Evolutionary conservation across 2,329 filamentous ascomycete genomes (phyloP).

Genomic region (Diplodia seriata): DNA sequence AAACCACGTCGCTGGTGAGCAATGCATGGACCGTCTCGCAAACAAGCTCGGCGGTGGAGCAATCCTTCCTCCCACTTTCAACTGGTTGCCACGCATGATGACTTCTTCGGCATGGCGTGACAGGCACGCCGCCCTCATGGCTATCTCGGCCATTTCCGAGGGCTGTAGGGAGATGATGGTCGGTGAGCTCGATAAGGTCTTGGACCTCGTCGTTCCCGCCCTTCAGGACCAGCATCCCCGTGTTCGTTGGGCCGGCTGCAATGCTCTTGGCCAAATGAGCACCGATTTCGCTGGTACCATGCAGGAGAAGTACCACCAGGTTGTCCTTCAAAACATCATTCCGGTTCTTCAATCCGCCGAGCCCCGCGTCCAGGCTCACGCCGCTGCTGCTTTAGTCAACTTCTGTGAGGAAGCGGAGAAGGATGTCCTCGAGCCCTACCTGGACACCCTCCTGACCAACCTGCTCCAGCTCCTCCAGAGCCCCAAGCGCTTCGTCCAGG

Average conservation of each 20-base stretch:
- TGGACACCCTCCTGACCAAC: slow-evolving; percentile 84
- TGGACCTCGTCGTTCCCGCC: slow-evolving; percentile 92
- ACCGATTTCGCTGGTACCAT: slow-evolving; percentile 98
- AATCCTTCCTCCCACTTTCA: slow-evolving; percentile 92
- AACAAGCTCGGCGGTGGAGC: slow-evolving; percentile 96
- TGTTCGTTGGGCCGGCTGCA: slow-evolving; percentile 96
- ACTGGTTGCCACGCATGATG: slow-evolving; percentile 98
- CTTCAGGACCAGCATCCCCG: slow-evolving; percentile 89
- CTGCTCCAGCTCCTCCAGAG: slow-evolving; percentile 88
- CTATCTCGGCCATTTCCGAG: slow-evolving; percentile 97
- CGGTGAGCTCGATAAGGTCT: slow-evolving; percentile 88
- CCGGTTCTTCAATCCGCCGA: slow-evolving; percentile 90
- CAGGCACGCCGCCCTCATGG: slow-evolving; percentile 95
- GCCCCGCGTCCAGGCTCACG: slow-evolving; percentile 91
- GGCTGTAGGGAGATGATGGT: slow-evolving; percentile 96
- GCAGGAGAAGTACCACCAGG: slow-evolving; percentile 92
- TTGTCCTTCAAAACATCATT: slow-evolving; percentile 88
- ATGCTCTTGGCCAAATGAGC: slow-evolving; percentile 99
- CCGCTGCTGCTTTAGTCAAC: slow-evolving; percentile 96
- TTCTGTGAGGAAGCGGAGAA: slow-evolving; percentile 99
- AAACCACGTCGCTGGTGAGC: slow-evolving; percentile 96
- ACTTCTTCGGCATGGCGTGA: slow-evolving; percentile 93
- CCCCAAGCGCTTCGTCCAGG: slow-evolving; percentile 94
- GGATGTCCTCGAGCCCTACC: slow-evolving; percentile 86
- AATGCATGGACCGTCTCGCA: slow-evolving; percentile 96